Evolutionary conservation across 176 grass and related monocot genomes (phyloP), one percentile per base, ranked within the genome.

Genomic region (Pharus latifolius): DNA sequence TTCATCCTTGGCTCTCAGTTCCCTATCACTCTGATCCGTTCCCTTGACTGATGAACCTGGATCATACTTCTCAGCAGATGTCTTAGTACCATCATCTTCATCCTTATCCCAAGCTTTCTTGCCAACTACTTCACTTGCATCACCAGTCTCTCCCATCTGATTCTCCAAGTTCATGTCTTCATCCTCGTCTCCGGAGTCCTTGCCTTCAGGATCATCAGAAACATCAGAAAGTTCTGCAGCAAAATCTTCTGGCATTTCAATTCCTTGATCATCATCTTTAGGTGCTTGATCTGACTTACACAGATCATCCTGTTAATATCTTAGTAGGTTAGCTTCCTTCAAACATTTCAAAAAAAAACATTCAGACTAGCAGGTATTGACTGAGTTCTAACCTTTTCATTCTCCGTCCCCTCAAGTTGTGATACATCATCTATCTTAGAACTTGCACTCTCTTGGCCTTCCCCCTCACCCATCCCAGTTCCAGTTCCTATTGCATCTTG

Each of bases 401-500:
- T 63, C 40, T 43, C 13, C 2, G 46, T 60, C 32, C 84, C 89
- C 72, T 87, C 74, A 22, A 96, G 81, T 76, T 90, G 89, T 15
- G 87, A 79, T 75, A 74, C 64, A 80, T 92, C 89, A 31, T 93
- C 84, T 63, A 98, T 88, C 80, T 90, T 80, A 67, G 91, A 88
- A 52, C 89, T 93, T 55, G 86, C 80, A 68, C 88, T 91, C 73
- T 90, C 86, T 49, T 69, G 32, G 40, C 94, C 94, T 59, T 93
- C 80, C 54, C 94, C 94, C 23, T 98, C 86, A 47, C 94, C 94
- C 94, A 98, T 85, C 37, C 94, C 94, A 73, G 94, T 97, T 78
- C 94, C 94, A 70, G 57, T 90, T 79, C 81, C 84, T 40, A 69
- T 79, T 29, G 77, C 89, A 75, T 90, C 81, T 71, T 87, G 62